Evolutionary conservation across 2,329 filamentous ascomycete species (phyloP), one percentile per base, ranked within the genome.

Genomic region (Neurospora sp.): DNA sequence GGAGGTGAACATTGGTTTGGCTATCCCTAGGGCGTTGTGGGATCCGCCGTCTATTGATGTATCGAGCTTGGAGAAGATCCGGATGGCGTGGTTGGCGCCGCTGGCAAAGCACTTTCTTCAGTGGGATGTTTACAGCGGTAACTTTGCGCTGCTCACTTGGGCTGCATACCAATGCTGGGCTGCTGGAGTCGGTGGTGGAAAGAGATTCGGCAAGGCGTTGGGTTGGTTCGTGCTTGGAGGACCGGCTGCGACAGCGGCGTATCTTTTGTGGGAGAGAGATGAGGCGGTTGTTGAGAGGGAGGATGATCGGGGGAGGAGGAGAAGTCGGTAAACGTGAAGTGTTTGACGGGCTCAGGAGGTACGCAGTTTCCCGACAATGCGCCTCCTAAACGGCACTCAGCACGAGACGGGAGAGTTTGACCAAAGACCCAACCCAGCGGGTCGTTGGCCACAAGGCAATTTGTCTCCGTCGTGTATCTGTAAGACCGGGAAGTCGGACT

Each of bases 211-310:
- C 0, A 83, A 83, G 74, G 75, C 79, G 23, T 73, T 72, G 11
- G 15, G 78, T 1, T 78, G 82, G 75, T 74, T 77, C 15, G 67
- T 78, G 33, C 13, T 84, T 13, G 76, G 79, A 11, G 84, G 84
- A 0, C 83, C 84, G 1, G 78, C 79, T 33, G 84, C 81, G 4
- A 80, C 81, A 23, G 79, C 81, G 8, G 79, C 83, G 7, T 78
- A 81, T 62, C 75, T 84, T 69, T 76, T 86, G 17, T 85, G 84
- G 84, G 80, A 82, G 73, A 80, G 84, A 68, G 84, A 86, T 76
- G 81, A 43, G 40, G 68, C 68, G 23, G 66, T 68, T 66, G 11
- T 46, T 33, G 52, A 67, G 19, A 52, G 36, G n/a, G 66, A 28
- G 5, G 52, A 69, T 66, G 68, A 62, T 33, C 52, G 52, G 52